Base-by-base conservation (phyloP, 768 basidiomycete genomes). In the Boletales sp. region DNA sequence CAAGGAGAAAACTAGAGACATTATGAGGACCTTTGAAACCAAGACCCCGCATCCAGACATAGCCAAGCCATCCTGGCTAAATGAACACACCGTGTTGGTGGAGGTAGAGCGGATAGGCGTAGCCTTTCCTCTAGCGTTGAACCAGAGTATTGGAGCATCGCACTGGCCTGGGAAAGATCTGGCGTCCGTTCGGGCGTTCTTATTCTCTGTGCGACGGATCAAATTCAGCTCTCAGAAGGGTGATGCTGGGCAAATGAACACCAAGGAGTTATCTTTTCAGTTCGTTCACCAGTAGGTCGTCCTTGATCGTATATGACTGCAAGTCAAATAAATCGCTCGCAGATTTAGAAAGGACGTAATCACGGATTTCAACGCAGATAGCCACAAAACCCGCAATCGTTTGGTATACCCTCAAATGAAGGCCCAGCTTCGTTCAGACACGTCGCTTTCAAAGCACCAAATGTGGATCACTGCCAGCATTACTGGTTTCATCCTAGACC, bases 351-450 rank as follows among this genome's bases (percentile, higher is more conserved):
- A 94, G 60, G 79, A 82, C 14, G 64, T 79, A 37, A 61, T 84
- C 3, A 67, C 73, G 8, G 87, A 94, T 58, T 97, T 95, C 67
- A 66, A 75, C 8, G 81, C 83, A 3, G 81, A 83, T 40, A 78
- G 64, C 33, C 90, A 93, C 61, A 66, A 75, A 35, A 86, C 83
- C 33, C 75, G 75, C 21, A 93, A 93, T 63, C 77, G 83, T 31
- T 74, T 94, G 14, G 46, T 87, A 19, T 93, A 92, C 62, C 89
- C 92, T 10, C 77, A 86, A 60, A 87, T 95, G 85, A 80, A 76
- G 41, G 88, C 87, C 0, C 80, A 86, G 31, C 71, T 92, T 46
- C 80, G 79, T 14, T 81, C 83, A 1, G 75, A 80, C 2, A 72
- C 73, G 14, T 74, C 77, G 1, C 65, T 68, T 2, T 63, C 73